phyloP scores from a whole-genome alignment of 1,284 basidiomycete genomes.

The Apiotrichum akiyoshidainum region DNA sequence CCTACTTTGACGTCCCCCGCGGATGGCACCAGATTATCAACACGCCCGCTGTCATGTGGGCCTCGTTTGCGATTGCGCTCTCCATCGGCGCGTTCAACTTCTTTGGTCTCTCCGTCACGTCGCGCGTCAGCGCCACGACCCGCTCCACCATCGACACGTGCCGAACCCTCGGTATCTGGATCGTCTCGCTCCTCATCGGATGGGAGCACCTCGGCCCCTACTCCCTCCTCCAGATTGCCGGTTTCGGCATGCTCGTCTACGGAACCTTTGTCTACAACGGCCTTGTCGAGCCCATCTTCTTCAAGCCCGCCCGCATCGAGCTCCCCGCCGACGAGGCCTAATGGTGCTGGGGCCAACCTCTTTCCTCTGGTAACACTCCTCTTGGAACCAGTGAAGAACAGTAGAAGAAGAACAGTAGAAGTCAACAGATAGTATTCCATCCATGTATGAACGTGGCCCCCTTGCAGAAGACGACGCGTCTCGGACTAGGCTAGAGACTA shows the following conservation, averaged over 20 bases:
- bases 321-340: constrained; percentile 35
- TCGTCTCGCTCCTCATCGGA: constrained; percentile 77
- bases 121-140: constrained; percentile 81
- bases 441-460: too few relatives aligned
- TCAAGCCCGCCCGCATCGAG: constrained; percentile 33
- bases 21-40: constrained; percentile 86
- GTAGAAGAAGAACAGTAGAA: too few relatives aligned
- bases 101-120: constrained; percentile 88
- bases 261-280: constrained; percentile 62
- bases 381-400: background rate
- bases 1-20: constrained; percentile 86
- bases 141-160: constrained; percentile 92
- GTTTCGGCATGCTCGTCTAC: constrained; percentile 82
- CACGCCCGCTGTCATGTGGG: constrained; percentile 72
- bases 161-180: constrained; percentile 76
- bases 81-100: constrained; percentile 94
- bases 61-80: constrained; percentile 71
- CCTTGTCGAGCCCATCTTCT: constrained; percentile 67
- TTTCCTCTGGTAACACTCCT: background rate
- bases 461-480: too few relatives aligned
- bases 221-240: constrained; percentile 78
- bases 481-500: too few relatives aligned
- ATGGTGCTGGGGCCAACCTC: too few relatives aligned
- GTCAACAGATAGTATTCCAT: too few relatives aligned
- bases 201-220: constrained; percentile 87